Percentiles rank a stretch among this genome's conserved stretches.
phyloP scores from a whole-genome alignment of 108 stramenopile genomes.

The Discostella stelligeroides region DNA sequence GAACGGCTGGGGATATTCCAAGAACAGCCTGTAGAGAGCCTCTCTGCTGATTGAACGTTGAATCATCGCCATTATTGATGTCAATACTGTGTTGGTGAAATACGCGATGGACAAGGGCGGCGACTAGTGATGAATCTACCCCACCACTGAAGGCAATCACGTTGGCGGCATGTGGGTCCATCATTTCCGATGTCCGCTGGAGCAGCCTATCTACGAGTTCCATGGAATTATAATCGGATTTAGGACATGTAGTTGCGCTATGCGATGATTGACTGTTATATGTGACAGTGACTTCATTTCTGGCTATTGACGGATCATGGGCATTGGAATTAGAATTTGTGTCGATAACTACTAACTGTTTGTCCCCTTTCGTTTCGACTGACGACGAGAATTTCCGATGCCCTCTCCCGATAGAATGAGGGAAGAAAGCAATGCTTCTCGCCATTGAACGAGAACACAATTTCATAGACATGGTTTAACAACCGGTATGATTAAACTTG shows the following conservation, averaged over 20 bases:
- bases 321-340: neutral
- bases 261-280: neutral
- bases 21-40: slow-evolving; percentile 76
- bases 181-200: slow-evolving; percentile 30
- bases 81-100: slow-evolving; percentile 25
- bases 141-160: slow-evolving; percentile 92
- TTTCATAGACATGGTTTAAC: too few relatives aligned
- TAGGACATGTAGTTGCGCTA: slow-evolving; percentile 4
- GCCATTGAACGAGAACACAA: too few relatives aligned
- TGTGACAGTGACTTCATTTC: slow-evolving; percentile 7
- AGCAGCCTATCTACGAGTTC: slow-evolving; percentile 46
- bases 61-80: neutral
- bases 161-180: slow-evolving; percentile 55
- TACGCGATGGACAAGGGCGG: slow-evolving; percentile 68
- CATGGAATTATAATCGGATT: slow-evolving; percentile 26
- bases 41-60: neutral
- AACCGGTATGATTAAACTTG: too few relatives aligned
- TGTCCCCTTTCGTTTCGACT: too few relatives aligned
- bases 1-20: slow-evolving; percentile 86
- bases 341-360: too few relatives aligned
- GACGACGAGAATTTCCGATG: too few relatives aligned
- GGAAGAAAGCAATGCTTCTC: too few relatives aligned
- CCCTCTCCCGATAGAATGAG: too few relatives aligned
- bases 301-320: neutral
- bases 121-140: slow-evolving; percentile 89